Base-by-base conservation (phyloP, 176 grass and related monocot species). In the Eragrostis curvula region DNA sequence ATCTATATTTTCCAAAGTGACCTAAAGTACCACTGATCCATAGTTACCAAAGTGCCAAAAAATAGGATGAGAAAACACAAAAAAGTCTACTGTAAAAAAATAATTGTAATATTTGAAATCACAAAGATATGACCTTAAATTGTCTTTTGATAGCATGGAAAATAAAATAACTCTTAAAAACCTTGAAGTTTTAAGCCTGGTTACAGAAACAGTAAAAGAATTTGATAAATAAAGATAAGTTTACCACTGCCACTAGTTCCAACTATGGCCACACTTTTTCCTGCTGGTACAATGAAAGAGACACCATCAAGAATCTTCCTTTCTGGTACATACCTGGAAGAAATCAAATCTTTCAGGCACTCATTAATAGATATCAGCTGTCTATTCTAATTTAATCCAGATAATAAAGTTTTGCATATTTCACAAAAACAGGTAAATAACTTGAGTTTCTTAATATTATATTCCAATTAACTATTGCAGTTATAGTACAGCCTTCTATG, bases 211-310 rank as follows among this genome's bases (percentile, higher is more conserved):
- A 28, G 50, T 72, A 51, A 29, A 29, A 52, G 41, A 50, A 12
- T 50, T 84, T 67, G 60, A 62, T 43, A 24, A 24, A 42, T 53
- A 79, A 53, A 28, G 21, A 79, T 47, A 30, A 30, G 39, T 41
- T 92, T 93, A 98, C 96, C 96, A 21, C 96, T 95, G 66, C 96
- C 96, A 77, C 96, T 98, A 74, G 96, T 92, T 90, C 96, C 96
- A 78, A 98, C 96, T 79, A 96, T 98, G 20, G 96, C 96, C 78
- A 91, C 75, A 64, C 89, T 98, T 86, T 81, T 95, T 84, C 96
- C 96, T 74, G 96, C 93, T 9, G 93, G 90, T 74, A 98, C 96
- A 61, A 86, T 84, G 82, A 98, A 98, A 47, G 96, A 93, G 66
- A 87, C 65, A 53, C 96, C 93, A 85, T 93, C 85, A 77, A 98